Evolutionary conservation across 345 rosid species (phyloP).

Genomic region (Stellera chamaejasme): DNA sequence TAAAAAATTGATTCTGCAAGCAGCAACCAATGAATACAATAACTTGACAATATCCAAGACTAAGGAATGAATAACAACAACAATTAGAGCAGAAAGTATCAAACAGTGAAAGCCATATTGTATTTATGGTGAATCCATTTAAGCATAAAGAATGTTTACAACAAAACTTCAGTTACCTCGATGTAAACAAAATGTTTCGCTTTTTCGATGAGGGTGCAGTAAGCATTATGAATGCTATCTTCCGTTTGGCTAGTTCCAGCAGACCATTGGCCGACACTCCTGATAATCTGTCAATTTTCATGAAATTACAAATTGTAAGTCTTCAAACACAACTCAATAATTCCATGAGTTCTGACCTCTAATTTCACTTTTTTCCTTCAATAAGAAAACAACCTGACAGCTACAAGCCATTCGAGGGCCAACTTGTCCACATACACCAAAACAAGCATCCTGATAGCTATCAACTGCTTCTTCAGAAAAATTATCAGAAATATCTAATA

Average conservation of each 20-base stretch:
- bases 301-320: conserved; percentile 3
- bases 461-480: conserved; percentile 26
- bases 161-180: conserved; percentile 42
- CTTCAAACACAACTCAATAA: not conserved
- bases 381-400: conserved; percentile 54
- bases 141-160: not conserved
- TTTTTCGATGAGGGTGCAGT: conserved; percentile 64
- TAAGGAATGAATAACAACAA: not conserved
- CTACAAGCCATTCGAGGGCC: conserved; percentile 53
- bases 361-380: not conserved
- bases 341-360: no score
- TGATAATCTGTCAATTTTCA: conserved; percentile 35
- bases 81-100: not conserved
- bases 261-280: conserved; percentile 96
- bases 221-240: conserved; percentile 87
- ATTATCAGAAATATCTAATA: conserved; percentile 30
- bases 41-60: not conserved
- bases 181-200: conserved; percentile 88
- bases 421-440: conserved; percentile 27
- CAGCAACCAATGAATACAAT: conserved; percentile 3
- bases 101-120: not conserved
- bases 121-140: conserved; percentile 1
- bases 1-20: conserved; percentile 85
- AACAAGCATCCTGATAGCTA: conserved; percentile 22
- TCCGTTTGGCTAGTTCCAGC: conserved; percentile 81